Evolutionary conservation across 1,139 yeast species (phyloP).

Genomic region (Yamadazyma taylorii): DNA sequence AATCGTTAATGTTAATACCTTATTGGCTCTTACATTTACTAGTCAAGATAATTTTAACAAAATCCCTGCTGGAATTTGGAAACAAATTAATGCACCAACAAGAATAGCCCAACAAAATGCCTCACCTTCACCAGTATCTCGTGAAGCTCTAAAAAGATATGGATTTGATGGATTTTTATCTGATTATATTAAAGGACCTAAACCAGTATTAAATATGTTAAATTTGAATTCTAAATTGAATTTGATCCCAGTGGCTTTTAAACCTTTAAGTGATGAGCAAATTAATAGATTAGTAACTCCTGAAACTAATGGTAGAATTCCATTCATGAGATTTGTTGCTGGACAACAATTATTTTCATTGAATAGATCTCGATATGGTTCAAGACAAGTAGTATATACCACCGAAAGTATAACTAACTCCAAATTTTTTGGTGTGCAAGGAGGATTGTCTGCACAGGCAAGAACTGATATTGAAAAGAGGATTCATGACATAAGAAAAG

Average conservation of each 20-base stretch:
- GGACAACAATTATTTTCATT: slow-evolving; percentile 56
- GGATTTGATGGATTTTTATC: slow-evolving; percentile 83
- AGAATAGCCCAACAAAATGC: slow-evolving; percentile 24
- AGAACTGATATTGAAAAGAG: slow-evolving; percentile 22
- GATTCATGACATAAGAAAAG: slow-evolving; percentile 19
- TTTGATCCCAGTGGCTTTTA: slow-evolving; percentile 60
- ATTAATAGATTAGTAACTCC: slow-evolving; percentile 37
- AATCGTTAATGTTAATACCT: slow-evolving; percentile 52
- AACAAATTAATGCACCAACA: slow-evolving; percentile 34
- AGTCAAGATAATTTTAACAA: slow-evolving; percentile 29
- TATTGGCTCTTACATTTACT: slow-evolving; percentile 47
- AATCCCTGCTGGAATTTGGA: slow-evolving; percentile 33
- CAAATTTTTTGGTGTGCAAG: slow-evolving; percentile 37
- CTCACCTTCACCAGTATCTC: slow-evolving; percentile 16
- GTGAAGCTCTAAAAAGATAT: slow-evolving; percentile 34
- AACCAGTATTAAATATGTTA: slow-evolving; percentile 71
- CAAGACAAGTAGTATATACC: slow-evolving; percentile 46
- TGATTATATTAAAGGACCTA: slow-evolving; percentile 76
- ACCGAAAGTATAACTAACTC: slow-evolving; percentile 34
- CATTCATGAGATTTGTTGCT: slow-evolving; percentile 58
- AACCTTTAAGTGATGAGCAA: slow-evolving; percentile 40
- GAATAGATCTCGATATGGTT: slow-evolving; percentile 58
- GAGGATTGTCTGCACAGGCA: slow-evolving; percentile 44
- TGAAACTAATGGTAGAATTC: slow-evolving; percentile 37
- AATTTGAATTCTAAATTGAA: slow-evolving; percentile 60